These are phyloP conservation scores for Dendrobium catenatum DNA, from an alignment of 106 monocot species.

Conservation along the genomic window DNA sequence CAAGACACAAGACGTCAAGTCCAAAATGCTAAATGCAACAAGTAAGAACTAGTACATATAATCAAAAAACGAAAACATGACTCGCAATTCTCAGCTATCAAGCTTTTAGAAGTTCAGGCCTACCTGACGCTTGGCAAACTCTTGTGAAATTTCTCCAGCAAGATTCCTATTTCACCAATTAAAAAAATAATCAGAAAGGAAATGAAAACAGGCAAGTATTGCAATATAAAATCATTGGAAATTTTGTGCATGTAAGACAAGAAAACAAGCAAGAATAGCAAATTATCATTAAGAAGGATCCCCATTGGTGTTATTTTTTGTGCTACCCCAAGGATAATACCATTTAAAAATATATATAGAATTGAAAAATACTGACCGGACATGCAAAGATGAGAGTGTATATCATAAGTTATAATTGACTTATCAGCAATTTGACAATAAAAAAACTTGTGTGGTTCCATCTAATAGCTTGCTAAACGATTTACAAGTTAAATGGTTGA, in stretches of 20 bases:
- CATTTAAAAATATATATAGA: neutral
- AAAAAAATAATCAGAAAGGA: neutral
- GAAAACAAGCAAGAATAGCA: neutral
- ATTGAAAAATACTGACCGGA: neutral
- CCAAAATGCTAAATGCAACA: neutral
- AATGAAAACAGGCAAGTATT: neutral
- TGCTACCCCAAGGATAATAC: neutral
- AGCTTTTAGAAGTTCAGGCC: conserved; percentile 1
- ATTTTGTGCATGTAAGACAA: neutral
- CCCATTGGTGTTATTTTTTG: neutral
- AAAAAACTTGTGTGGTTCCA: neutral
- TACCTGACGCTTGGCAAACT: conserved; percentile 86
- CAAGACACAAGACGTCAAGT: neutral
- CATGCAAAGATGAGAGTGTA: neutral
- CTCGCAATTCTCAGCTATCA: neutral
- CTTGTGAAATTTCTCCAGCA: conserved; percentile 96
- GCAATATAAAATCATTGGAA: conserved; percentile 3
- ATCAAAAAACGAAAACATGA: neutral
- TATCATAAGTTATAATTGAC: neutral
- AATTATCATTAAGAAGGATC: neutral
- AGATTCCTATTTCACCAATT: conserved; percentile 55
- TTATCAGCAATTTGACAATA: neutral
- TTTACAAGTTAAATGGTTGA: neutral
- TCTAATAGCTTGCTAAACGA: neutral
- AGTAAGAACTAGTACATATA: neutral